phyloP scores from a whole-genome alignment of 2,329 filamentous ascomycete genomes.

The Cucurbitaria berberidis region DNA sequence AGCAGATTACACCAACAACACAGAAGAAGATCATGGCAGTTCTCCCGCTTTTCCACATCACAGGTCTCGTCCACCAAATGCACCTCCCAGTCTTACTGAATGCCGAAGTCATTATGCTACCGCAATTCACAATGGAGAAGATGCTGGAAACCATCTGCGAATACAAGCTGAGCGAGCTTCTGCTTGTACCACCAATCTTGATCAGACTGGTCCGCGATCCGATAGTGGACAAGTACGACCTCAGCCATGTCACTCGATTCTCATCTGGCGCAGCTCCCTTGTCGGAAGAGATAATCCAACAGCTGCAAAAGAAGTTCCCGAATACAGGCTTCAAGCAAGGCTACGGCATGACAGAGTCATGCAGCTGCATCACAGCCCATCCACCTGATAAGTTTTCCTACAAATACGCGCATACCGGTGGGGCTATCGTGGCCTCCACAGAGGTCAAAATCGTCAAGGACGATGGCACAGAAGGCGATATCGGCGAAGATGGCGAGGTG shows the following conservation, averaged over 20 bases:
- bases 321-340: conserved; percentile 68
- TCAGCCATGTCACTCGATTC: conserved; percentile 62
- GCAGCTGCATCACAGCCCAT: conserved; percentile 67
- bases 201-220: conserved; percentile 66
- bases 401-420: conserved; percentile 63
- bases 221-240: conserved; percentile 61
- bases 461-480: conserved; percentile 59
- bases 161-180: conserved; percentile 58
- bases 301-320: conserved; percentile 63
- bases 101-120: conserved; percentile 70
- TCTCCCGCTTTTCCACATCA: conserved; percentile 46
- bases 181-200: conserved; percentile 63
- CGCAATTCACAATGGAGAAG: conserved; percentile 63
- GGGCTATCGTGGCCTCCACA: conserved; percentile 64
- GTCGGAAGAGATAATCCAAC: conserved; percentile 63
- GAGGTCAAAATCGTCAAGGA: conserved; percentile 66
- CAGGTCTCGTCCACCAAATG: conserved; percentile 53
- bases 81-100: conserved; percentile 69
- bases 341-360: conserved; percentile 73
- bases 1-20: conserved; percentile 50
- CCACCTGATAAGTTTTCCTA: conserved; percentile 63
- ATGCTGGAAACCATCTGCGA: conserved; percentile 56
- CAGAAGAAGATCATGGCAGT: conserved; percentile 50
- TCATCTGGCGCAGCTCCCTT: conserved; percentile 67
- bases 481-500: conserved; percentile 61